Evolutionary conservation across 2,329 filamentous ascomycete genomes (phyloP).

Genomic region (Diaporthe caulivora): DNA sequence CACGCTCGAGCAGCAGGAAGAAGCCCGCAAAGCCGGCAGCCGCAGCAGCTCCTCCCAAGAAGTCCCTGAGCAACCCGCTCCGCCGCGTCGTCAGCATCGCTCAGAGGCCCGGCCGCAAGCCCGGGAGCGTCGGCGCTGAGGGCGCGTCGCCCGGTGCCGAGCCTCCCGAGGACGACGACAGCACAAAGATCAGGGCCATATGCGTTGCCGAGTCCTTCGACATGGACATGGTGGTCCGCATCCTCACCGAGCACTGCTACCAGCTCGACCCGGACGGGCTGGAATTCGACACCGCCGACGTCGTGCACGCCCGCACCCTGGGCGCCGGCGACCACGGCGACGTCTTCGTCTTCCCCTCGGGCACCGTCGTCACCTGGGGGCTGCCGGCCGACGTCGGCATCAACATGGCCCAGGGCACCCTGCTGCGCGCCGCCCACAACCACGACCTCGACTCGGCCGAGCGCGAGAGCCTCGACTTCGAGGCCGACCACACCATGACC

Average conservation of each 20-base stretch:
- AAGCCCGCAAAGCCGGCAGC: constrained; percentile 35
- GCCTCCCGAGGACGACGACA: constrained; percentile 49
- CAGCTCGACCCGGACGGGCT: constrained; percentile 72
- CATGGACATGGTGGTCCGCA: constrained; percentile 70
- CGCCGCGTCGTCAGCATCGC: constrained; percentile 89
- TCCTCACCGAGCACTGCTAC: constrained; percentile 70
- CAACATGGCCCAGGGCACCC: constrained; percentile 76
- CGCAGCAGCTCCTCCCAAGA: constrained; percentile 56
- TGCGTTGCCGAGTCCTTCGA: constrained; percentile 74
- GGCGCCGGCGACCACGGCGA: constrained; percentile 78
- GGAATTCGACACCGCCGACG: constrained; percentile 71
- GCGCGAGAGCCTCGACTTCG: constrained; percentile 80
- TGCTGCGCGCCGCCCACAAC: constrained; percentile 81
- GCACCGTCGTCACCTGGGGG: constrained; percentile 93
- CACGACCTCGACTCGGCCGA: constrained; percentile 80
- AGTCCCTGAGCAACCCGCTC: constrained; percentile 84
- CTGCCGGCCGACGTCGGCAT: constrained; percentile 81
- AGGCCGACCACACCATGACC: constrained; percentile 79
- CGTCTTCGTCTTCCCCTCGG: constrained; percentile 95
- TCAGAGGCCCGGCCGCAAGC: constrained; percentile 66
- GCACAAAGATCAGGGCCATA: constrained; percentile 67
- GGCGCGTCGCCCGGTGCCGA: constrained; percentile 43
- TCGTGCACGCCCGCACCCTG: constrained; percentile 71
- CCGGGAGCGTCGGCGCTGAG: constrained; percentile 55
- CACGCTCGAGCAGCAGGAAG: constrained; percentile 30